phyloP scores from a whole-genome alignment of 495 filamentous ascomycete genomes.

The Neurospora sp. region DNA sequence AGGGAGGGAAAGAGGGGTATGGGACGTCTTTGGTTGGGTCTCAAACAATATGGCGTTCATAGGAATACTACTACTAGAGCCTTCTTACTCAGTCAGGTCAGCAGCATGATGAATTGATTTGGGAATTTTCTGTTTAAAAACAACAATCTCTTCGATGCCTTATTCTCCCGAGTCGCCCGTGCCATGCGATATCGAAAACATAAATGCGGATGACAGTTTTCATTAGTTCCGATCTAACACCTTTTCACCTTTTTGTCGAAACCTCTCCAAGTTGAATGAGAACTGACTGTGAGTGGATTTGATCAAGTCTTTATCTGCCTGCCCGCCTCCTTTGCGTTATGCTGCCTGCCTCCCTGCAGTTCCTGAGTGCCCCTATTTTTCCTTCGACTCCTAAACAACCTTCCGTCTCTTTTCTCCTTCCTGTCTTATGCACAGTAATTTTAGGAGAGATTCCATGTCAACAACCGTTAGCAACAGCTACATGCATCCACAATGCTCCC shows the following conservation, averaged over 20 bases:
- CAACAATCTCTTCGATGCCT: background rate
- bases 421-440: background rate
- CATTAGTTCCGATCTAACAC: background rate
- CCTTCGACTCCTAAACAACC: background rate
- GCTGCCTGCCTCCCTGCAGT: background rate
- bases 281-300: background rate
- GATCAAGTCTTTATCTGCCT: background rate
- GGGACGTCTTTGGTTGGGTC: background rate
- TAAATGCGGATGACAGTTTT: background rate
- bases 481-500: background rate
- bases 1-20: background rate
- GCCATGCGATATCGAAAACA: background rate
- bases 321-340: background rate
- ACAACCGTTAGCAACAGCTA: background rate
- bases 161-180: background rate
- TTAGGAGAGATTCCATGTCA: background rate
- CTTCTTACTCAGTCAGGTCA: background rate
- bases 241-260: background rate
- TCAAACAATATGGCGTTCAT: background rate
- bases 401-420: background rate
- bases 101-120: background rate
- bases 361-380: background rate
- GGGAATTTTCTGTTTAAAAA: background rate
- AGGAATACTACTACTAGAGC: background rate
- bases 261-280: background rate